Evolutionary conservation across 805 yeast genomes (phyloP).

Genomic region (Starmera quercuum): DNA sequence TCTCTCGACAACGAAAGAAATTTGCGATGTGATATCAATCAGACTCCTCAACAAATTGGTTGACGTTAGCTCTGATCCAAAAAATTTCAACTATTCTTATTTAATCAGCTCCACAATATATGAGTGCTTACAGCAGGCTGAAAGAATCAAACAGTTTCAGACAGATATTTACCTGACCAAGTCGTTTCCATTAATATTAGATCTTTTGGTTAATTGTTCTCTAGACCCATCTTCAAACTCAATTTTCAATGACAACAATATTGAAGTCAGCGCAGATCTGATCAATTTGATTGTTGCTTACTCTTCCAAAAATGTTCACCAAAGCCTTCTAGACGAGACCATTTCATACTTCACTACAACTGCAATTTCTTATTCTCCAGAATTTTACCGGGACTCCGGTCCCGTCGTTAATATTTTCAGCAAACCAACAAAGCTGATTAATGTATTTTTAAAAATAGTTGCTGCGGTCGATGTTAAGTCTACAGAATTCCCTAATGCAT

Average conservation of each 20-base stretch:
- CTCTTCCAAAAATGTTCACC: conserved; percentile 30
- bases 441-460: conserved; percentile 35
- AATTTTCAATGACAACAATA: conserved; percentile 7
- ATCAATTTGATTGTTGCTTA: conserved; percentile 27
- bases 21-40: conserved; percentile 30
- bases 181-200: conserved; percentile 34
- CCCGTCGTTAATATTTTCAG: conserved; percentile 15
- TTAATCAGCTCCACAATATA: conserved; percentile 14
- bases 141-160: conserved; percentile 9
- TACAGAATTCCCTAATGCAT: conserved; percentile 16
- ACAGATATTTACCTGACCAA: conserved; percentile 19
- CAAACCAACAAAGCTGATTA: conserved; percentile 26
- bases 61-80: conserved; percentile 6
- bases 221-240: conserved; percentile 2
- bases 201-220: conserved; percentile 3
- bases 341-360: conserved; percentile 26
- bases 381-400: conserved; percentile 8
- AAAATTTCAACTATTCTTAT: conserved; percentile 9
- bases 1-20: conserved; percentile 22
- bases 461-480: conserved; percentile 43
- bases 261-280: conserved; percentile 24
- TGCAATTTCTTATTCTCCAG: conserved; percentile 2
- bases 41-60: conserved; percentile 27
- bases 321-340: conserved; percentile 32
- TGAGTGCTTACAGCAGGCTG: conserved; percentile 14